These are phyloP conservation scores for Lotmaria passim DNA, from an alignment of 208 protist species.

Conservation along the genomic window DNA sequence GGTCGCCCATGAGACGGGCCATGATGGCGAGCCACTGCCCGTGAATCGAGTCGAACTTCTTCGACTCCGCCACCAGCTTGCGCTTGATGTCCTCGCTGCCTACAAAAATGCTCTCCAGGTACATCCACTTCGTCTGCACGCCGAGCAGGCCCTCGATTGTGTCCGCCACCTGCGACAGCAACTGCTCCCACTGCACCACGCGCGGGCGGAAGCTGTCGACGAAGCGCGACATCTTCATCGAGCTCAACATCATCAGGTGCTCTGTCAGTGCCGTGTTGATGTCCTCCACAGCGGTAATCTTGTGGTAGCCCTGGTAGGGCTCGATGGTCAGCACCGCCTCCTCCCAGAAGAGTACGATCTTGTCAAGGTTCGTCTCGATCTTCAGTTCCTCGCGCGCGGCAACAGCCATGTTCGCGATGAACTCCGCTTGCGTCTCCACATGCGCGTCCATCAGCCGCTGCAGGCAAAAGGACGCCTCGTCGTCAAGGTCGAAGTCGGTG, in stretches of 20 bases:
- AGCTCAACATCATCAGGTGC: constrained; percentile 92
- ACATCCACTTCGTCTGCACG: constrained; percentile 97
- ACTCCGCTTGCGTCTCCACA: constrained; percentile 94
- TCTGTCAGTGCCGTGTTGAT: constrained; percentile 95
- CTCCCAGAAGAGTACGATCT: constrained; percentile 93
- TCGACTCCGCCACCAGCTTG: constrained; percentile 96
- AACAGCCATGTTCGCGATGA: constrained; percentile 92
- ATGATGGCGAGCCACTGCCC: constrained; percentile 94
- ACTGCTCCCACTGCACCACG: constrained; percentile 95
- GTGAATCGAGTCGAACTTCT: constrained; percentile 96
- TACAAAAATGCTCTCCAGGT: constrained; percentile 97
- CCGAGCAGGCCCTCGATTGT: constrained; percentile 92
- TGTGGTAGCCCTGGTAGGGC: constrained; percentile 91
- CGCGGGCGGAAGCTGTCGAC: constrained; percentile 95
- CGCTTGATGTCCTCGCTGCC: constrained; percentile 97
- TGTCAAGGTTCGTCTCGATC: constrained; percentile 94
- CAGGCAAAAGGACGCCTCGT: constrained; percentile 92
- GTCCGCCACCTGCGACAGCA: constrained; percentile 94
- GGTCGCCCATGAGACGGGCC: constrained; percentile 83
- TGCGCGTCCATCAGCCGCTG: constrained; percentile 93
- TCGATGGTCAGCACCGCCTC: constrained; percentile 86
- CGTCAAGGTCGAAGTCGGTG: constrained; percentile 91
- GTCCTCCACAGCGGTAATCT: constrained; percentile 92
- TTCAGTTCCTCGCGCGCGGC: constrained; percentile 95
- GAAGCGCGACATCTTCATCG: constrained; percentile 97